Evolutionary conservation across 805 yeast species (phyloP).

Genomic region (Lachancea kluyveri): DNA sequence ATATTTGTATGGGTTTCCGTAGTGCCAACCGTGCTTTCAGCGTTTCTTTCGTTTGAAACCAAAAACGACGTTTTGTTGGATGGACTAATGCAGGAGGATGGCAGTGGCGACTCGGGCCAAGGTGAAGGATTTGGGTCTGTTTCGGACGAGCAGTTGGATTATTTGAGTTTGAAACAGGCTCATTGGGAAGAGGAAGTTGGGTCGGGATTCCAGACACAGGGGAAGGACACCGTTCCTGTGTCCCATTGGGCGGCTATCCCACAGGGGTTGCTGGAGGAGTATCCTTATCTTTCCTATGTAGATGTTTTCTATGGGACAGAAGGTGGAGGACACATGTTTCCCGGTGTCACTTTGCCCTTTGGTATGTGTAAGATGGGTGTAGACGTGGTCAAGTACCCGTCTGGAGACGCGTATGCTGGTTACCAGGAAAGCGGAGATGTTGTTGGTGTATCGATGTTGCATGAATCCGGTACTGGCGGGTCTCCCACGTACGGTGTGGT

Average conservation of each 20-base stretch:
- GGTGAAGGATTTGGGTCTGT: no score
- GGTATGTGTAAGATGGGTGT: conserved; percentile 36
- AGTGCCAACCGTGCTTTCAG: no score
- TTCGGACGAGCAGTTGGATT: no score
- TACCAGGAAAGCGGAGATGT: conserved; percentile 29
- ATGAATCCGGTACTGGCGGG: conserved; percentile 37
- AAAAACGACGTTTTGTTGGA: no score
- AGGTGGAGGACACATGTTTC: conserved; percentile 34
- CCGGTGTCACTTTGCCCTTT: conserved; percentile 33
- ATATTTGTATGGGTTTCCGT: no score
- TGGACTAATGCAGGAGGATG: no score
- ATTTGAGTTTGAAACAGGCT: no score
- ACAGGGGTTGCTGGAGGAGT: neutral
- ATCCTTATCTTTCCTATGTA: conserved; percentile 14
- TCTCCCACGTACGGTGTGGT: conserved; percentile 34
- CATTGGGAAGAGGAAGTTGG: no score
- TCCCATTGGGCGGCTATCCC: neutral
- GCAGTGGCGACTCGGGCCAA: no score
- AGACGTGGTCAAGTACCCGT: conserved; percentile 21
- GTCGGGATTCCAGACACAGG: no score
- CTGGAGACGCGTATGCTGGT: conserved; percentile 32
- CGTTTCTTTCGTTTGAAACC: no score
- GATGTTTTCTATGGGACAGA: conserved; percentile 34
- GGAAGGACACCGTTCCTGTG: no score
- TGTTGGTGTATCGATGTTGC: conserved; percentile 34